phyloP scores from a whole-genome alignment of 139 green algal genomes.

The Diplosphaera chodatii region DNA sequence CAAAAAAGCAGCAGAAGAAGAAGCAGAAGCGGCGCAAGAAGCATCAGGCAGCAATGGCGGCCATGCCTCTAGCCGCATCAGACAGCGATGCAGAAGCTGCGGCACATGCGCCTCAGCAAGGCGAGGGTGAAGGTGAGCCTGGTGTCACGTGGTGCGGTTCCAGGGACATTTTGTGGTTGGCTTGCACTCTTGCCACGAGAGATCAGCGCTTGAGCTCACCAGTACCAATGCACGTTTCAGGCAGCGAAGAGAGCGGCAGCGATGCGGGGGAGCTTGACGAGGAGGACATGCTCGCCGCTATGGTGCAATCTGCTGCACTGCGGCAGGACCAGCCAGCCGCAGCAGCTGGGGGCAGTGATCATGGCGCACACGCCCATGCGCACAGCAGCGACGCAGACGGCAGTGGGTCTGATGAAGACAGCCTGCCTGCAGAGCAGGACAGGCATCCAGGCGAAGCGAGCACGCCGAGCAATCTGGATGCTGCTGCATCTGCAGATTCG shows the following conservation, averaged over 20 bases:
- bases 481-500: background rate
- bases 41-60: background rate
- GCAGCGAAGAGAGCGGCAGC: conserved; percentile 9
- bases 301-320: conserved; percentile 17
- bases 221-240: background rate
- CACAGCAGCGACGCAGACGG: too few relatives aligned
- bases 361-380: too few relatives aligned
- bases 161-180: too few relatives aligned
- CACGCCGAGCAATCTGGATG: too few relatives aligned
- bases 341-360: background rate
- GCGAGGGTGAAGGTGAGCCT: too few relatives aligned
- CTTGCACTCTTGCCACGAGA: too few relatives aligned
- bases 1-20: background rate
- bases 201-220: too few relatives aligned
- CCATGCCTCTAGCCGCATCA: background rate
- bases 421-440: too few relatives aligned
- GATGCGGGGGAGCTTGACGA: conserved; percentile 39
- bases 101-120: conserved; percentile 4
- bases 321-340: background rate
- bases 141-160: too few relatives aligned
- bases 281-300: conserved; percentile 46
- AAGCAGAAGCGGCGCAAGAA: background rate
- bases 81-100: background rate
- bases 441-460: too few relatives aligned
- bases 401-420: too few relatives aligned